A percentile compares a stretch with the other conserved stretches of the same genome.
phyloP scores from a whole-genome alignment of 2,329 filamentous ascomycete species.

The Exserohilum rostratum region DNA sequence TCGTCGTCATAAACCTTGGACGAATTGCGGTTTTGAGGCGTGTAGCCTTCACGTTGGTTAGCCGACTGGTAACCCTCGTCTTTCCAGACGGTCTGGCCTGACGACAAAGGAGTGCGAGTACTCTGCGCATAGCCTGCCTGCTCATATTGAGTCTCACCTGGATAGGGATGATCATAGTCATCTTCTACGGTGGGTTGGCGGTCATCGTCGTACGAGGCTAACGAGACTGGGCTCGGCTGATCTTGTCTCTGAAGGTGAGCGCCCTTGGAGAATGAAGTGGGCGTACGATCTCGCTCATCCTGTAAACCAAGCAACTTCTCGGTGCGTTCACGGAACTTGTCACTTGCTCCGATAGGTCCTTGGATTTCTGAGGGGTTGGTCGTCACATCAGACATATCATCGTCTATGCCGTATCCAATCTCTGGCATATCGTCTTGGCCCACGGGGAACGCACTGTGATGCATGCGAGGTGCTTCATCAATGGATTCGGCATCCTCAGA shows the following conservation, averaged over 20 bases:
- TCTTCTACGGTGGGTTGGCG: slow-evolving; percentile 48
- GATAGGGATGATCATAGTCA: slow-evolving; percentile 42
- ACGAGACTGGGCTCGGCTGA: slow-evolving; percentile 32
- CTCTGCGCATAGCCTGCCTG: slow-evolving; percentile 39
- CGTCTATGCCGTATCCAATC: slow-evolving; percentile 68
- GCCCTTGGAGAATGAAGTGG: slow-evolving; percentile 39
- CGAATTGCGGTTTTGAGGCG: slow-evolving; percentile 54
- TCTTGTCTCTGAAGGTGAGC: slow-evolving; percentile 51
- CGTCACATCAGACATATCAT: slow-evolving; percentile 69
- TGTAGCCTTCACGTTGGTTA: slow-evolving; percentile 60
- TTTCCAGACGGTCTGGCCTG: slow-evolving; percentile 62
- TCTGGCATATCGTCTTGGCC: slow-evolving; percentile 72
- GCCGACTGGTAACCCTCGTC: slow-evolving; percentile 93
- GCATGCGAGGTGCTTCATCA: slow-evolving; percentile 61
- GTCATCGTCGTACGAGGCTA: slow-evolving; percentile 34
- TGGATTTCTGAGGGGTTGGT: slow-evolving; percentile 87
- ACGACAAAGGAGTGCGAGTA: slow-evolving; percentile 50
- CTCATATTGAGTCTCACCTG: slow-evolving; percentile 44
- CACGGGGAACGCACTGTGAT: slow-evolving; percentile 72
- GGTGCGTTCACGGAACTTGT: slow-evolving; percentile 52
- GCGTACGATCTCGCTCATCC: slow-evolving; percentile 44
- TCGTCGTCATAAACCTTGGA: slow-evolving; percentile 61
- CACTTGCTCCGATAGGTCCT: slow-evolving; percentile 68
- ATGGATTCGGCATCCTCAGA: slow-evolving; percentile 45
- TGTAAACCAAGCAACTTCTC: slow-evolving; percentile 40